Percentiles rank a stretch among this genome's conserved stretches.
Conservation (phyloP, 352 stramenopile genomes). For the Phytophthora uliginosa region DNA sequence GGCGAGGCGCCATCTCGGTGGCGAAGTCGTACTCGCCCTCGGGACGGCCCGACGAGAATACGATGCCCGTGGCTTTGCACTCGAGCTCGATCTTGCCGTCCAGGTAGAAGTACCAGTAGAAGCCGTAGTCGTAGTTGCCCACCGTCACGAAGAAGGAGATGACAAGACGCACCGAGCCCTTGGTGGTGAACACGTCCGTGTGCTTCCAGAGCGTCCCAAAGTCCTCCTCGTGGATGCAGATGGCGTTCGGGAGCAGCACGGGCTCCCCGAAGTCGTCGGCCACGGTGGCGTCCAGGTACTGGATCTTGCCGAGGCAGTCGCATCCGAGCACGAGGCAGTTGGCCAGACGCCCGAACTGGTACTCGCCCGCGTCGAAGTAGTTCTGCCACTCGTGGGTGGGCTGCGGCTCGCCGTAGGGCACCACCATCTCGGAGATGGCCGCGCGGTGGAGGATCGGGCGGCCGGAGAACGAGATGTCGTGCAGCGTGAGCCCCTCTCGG, state of each 20-base stretch:
- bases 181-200: slow-evolving; percentile 37
- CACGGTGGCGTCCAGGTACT: slow-evolving; percentile 85
- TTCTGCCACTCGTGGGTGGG: slow-evolving; percentile 79
- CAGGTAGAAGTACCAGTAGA: slow-evolving; percentile 81
- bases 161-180: slow-evolving; percentile 65
- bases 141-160: slow-evolving; percentile 88
- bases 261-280: slow-evolving; percentile 65
- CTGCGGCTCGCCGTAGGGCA: slow-evolving; percentile 82
- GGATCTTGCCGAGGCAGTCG: slow-evolving; percentile 86
- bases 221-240: slow-evolving; percentile 92
- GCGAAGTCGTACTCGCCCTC: slow-evolving; percentile 61
- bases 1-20: slow-evolving; percentile 59
- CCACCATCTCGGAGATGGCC: slow-evolving; percentile 84
- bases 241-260: slow-evolving; percentile 65
- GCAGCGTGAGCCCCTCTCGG: slow-evolving; percentile 81
- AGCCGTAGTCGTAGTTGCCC: slow-evolving; percentile 87
- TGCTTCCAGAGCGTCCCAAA: slow-evolving; percentile 85
- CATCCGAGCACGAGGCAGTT: slow-evolving; percentile 83
- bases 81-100: slow-evolving; percentile 86
- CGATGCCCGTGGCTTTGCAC: slow-evolving; percentile 78
- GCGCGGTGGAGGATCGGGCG: slow-evolving; percentile 66
- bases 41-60: slow-evolving; percentile 74
- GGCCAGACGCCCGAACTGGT: slow-evolving; percentile 72
- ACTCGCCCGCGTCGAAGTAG: slow-evolving; percentile 88
- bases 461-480: slow-evolving; percentile 69